Evolutionary conservation across 805 yeast species (phyloP), one percentile per base, ranked within the genome.

Genomic region (Suhomyces sp.): DNA sequence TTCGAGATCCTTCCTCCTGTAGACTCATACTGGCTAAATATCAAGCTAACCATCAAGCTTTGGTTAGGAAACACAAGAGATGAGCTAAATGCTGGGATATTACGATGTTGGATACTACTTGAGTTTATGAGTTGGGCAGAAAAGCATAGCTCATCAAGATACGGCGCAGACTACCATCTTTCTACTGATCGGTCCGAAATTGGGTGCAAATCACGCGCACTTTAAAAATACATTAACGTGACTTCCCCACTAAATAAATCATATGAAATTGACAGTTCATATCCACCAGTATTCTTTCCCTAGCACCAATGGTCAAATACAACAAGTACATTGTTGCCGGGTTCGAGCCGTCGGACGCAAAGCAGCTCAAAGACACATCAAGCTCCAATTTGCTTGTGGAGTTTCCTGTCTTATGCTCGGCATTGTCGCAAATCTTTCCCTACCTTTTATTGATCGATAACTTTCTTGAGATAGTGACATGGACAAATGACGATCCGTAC

Each of bases 401-500:
- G 23, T 69, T 63, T n/a, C 84, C 84, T 3, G 58, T 71, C 5
- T 60, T 81, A n/a, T 70, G 81, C 6, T 67, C 79, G 7, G 77
- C 81, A 1, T 67, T 82, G 27, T 71, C 79, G 36, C 69, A 76
- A 42, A 70, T 76, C 29, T 80, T 78, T 55, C 85, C 86, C 1
- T 67, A 76, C 53, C 64, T 82, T 31, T 60, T 79, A 13, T 58
- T 81, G 22, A 61, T 76, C 5, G 84, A 82, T 60, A 66, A 71
- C 42, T 51, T 73, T 6, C 61, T 82, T 15, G 78, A 78, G 38
- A 62, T 78, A 12, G 54, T 80, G 19, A 80, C 85, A 1, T 82
- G 86, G 86, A 81, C 86, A 1, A 79, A 80, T 54, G 77, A 72
- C 4, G 80, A 79, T 51, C 74, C 77, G 8, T 79, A 77, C 57